Base-by-base conservation (phyloP, 2,329 filamentous ascomycete species). In the Colletotrichum musae region DNA sequence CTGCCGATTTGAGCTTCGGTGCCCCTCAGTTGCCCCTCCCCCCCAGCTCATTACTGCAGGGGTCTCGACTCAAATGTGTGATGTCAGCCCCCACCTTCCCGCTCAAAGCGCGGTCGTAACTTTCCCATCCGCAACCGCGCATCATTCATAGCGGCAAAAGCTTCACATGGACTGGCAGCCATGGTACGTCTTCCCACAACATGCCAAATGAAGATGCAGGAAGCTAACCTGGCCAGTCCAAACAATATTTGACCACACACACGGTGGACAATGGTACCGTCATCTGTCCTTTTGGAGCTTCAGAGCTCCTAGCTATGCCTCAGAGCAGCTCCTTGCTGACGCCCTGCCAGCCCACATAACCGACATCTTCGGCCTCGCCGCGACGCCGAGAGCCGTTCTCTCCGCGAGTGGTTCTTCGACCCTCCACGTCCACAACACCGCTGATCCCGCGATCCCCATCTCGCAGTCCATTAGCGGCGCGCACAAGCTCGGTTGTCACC, bases 171-270 rank as follows among this genome's bases (percentile, higher is more conserved):
- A 78, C 64, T 76, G 75, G 75, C 78, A 78, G 76, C 74, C 74
- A 84, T 84, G 82, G 82, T 82, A 77, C 62, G 77, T 58, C 13
- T 41, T 6, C 16, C 9, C 32, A 6, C 6, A 18, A n/a, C 24
- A 24, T 18, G 18, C 6, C 15, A 43, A 6, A 6, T 6, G 16
- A 48, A 6, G 6, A 18, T 18, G 15, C n/a, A 15, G 28, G 15
- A 18, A 16, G 36, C 72, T 77, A 63, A 76, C 63, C 9, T n/a
- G 16, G 68, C 1, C 70, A 98, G 96, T 99, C 96, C 64, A 98
- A 98, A 85, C 96, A 98, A 91, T 99, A 98, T 80, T 89, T 99
- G 72, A 97, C 95, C 76, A 92, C 93, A 74, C 94, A 97, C 81
- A 95, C 94, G 51, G 89, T 97, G 80, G 93, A 97, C 79, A 89